These are phyloP conservation scores for Ganoderma meredithae DNA, from an alignment of 1,284 basidiomycete species.

Conservation along the genomic window DNA sequence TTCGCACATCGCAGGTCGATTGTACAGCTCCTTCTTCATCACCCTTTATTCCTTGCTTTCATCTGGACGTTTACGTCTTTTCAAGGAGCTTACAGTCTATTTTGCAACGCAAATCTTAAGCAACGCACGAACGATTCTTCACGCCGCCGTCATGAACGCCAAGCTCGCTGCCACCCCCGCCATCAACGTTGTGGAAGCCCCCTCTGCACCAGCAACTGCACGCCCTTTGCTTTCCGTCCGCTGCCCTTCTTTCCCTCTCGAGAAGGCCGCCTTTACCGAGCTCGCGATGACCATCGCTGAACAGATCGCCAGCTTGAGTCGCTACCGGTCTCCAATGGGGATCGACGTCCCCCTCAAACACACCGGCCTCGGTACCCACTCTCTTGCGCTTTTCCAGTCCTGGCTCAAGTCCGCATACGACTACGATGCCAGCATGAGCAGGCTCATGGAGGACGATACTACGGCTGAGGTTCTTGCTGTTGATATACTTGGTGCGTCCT, in stretches of 20 bases:
- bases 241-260: constrained; percentile 25
- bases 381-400: constrained; percentile 26
- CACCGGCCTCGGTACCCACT: constrained; percentile 33
- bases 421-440: constrained; percentile 33
- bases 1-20: constrained; percentile 40
- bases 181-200: constrained; percentile 21
- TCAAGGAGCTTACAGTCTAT: constrained; percentile 35
- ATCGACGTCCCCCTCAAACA: constrained; percentile 34
- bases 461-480: constrained; percentile 32
- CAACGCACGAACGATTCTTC: constrained; percentile 32
- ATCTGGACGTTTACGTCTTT: constrained; percentile 15
- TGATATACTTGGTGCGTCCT: constrained; percentile 31
- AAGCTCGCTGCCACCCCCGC: constrained; percentile 27
- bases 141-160: constrained; percentile 33
- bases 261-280: constrained; percentile 32
- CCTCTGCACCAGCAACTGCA: constrained; percentile 22
- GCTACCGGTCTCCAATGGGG: constrained; percentile 32
- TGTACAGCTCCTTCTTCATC: constrained; percentile 34
- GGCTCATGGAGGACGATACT: constrained; percentile 33
- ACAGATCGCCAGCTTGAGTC: constrained; percentile 34
- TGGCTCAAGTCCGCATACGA: constrained; percentile 36
- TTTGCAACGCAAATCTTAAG: constrained; percentile 32
- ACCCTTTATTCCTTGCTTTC: constrained; percentile 15
- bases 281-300: constrained; percentile 38
- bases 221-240: constrained; percentile 32